Evolutionary conservation across 805 yeast species (phyloP), one percentile per base, ranked within the genome.

Genomic region (Teunomyces atbi): DNA sequence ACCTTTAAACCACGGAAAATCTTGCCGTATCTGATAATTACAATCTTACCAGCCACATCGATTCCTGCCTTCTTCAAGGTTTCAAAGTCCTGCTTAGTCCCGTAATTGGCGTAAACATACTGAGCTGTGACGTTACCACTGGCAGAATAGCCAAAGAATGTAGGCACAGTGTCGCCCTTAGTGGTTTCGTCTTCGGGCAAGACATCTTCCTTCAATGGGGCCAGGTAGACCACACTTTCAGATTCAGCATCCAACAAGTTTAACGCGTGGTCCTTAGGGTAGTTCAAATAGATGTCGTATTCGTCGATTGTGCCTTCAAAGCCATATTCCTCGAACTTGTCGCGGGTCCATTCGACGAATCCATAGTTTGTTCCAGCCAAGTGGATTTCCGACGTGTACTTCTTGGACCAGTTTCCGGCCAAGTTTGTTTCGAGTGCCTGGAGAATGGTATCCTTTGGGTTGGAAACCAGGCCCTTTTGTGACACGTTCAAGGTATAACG

Each of bases 141-240:
- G 7, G 84, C 81, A 1, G 86, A 82, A 55, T 83, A 85, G 0
- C 82, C 83, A 61, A 83, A 81, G 55, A 77, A 83, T 0, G 83
- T 80, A 1, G 77, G 81, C 35, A 64, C 67, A 45, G 70, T 69
- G 45, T 69, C 59, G 20, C 70, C 70, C 15, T 60, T 52, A 23
- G 76, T 59, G 12, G 77, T 66, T 18, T 62, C 53, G 50, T 75
- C 80, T 23, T 69, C 73, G 4, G 60, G 57, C 18, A 77, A 47
- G 6, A 55, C 66, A 42, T 76, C 82, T 60, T 83, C 88, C 47
- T 69, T 59, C 56, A 80, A 65, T 1, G 73, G 73, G 0, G 86
- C 80, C 20, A 71, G 65, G 55, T 74, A 81, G 3, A 71, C 52
- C 3, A 71, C 56, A 2, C 66, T 75, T 18, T 68, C 60, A 1